Evolutionary conservation across 106 monocot genomes (phyloP).

Genomic region (Dendrobium catenatum): DNA sequence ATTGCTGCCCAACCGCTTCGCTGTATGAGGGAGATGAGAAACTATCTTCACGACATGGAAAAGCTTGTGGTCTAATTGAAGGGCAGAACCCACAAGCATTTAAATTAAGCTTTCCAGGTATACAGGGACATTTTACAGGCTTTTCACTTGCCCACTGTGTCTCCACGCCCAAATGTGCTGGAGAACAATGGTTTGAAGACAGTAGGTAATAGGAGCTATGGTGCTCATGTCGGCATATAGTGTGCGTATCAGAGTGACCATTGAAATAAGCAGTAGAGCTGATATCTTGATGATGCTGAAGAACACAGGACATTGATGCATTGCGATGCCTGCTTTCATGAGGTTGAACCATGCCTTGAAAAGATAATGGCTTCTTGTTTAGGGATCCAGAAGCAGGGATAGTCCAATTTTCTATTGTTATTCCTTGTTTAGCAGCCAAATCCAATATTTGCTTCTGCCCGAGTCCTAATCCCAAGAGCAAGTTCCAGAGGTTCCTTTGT

Average conservation of each 20-base stretch:
- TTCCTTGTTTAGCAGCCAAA: constrained; percentile 74
- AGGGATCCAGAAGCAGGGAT: constrained; percentile 16
- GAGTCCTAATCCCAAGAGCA: constrained; percentile 80
- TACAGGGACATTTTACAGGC: constrained; percentile 13
- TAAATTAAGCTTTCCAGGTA: constrained; percentile 22
- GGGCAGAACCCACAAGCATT: constrained; percentile 13
- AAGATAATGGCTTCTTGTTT: constrained; percentile 20
- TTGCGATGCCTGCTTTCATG: neutral
- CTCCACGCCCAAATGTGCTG: constrained; percentile 15
- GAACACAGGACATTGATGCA: constrained; percentile 31
- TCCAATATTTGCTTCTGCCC: constrained; percentile 68
- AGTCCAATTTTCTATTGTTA: constrained; percentile 72
- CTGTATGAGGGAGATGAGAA: constrained; percentile 14
- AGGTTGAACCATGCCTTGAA: constrained; percentile 11
- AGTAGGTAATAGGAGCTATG: constrained; percentile 51
- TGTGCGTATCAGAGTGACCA: constrained; percentile 19
- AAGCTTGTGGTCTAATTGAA: neutral
- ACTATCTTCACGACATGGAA: constrained; percentile 4
- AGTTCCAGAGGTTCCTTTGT: constrained; percentile 73
- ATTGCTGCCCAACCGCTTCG: neutral
- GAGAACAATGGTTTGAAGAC: constrained; percentile 28
- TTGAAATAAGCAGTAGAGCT: constrained; percentile 29
- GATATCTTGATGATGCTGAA: constrained; percentile 51
- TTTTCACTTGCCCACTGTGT: constrained; percentile 13
- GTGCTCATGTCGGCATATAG: constrained; percentile 47